Percentiles rank a stretch among this genome's conserved stretches.
phyloP scores from a whole-genome alignment of 805 yeast genomes.

The Wickerhamomyces bovis region DNA sequence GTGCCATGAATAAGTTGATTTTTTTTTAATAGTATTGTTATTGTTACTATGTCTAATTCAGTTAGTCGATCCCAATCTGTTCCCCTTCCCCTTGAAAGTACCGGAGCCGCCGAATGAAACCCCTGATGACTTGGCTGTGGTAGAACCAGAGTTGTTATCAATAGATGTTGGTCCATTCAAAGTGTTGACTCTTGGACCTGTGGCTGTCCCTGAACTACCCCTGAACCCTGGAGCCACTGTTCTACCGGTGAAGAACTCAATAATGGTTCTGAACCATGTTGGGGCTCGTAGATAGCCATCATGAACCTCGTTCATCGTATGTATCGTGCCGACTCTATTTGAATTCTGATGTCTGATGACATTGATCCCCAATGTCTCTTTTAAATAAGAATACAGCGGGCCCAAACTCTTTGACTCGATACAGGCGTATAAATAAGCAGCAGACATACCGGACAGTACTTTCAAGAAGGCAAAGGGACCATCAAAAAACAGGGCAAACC shows the following conservation, averaged over 20 bases:
- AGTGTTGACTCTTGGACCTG: conserved; percentile 4
- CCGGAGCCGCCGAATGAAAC: conserved; percentile 1
- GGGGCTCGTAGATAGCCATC: conserved; percentile 56
- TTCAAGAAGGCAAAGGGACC: conserved; percentile 35
- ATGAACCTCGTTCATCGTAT: conserved; percentile 33
- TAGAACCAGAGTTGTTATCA: background rate
- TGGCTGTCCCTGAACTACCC: background rate
- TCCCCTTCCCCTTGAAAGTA: conserved; percentile 33
- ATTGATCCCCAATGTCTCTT: conserved; percentile 17
- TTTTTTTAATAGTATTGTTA: too few relatives aligned
- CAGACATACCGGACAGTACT: conserved; percentile 43
- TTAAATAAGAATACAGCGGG: conserved; percentile 30
- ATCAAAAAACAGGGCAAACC: conserved; percentile 37
- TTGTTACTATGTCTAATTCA: too few relatives aligned
- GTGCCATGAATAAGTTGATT: too few relatives aligned
- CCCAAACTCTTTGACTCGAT: conserved; percentile 48
- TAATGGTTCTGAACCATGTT: conserved; percentile 29
- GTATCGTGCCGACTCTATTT: conserved; percentile 27
- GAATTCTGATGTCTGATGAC: conserved; percentile 18
- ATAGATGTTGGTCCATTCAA: conserved; percentile 4
- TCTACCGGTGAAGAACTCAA: conserved; percentile 18
- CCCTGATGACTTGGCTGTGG: conserved; percentile 13
- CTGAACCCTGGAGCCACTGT: conserved; percentile 5
- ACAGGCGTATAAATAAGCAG: conserved; percentile 57
- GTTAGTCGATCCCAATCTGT: conserved; percentile 29